A percentile compares a stretch with the other conserved stretches of the same genome.
Evolutionary conservation across 495 filamentous ascomycete species (phyloP).

Genomic region (Talaromyces wortmannii): DNA sequence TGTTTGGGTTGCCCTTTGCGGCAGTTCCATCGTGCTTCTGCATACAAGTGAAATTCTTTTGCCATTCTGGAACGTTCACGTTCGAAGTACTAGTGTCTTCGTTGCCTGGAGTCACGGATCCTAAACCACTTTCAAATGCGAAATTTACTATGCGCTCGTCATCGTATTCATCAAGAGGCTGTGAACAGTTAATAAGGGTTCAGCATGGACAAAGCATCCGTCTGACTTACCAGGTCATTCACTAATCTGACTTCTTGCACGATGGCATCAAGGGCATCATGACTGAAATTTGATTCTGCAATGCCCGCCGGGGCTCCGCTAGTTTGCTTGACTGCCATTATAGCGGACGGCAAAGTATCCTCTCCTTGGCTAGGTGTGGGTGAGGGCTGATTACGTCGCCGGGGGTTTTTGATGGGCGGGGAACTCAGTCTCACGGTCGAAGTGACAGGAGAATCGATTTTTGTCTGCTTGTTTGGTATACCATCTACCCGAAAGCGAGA

Average conservation of each 20-base stretch:
- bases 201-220: neutral
- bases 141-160: neutral
- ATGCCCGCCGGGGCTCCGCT: neutral
- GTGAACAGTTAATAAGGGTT: neutral
- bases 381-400: slow-evolving; percentile 9
- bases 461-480: slow-evolving; percentile 6
- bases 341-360: neutral
- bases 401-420: slow-evolving; percentile 21
- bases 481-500: slow-evolving; percentile 52
- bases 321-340: neutral
- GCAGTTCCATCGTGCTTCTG: slow-evolving; percentile 41
- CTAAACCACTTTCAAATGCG: slow-evolving; percentile 13
- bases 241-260: slow-evolving; percentile 49
- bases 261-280: slow-evolving; percentile 48
- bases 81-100: neutral
- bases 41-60: slow-evolving; percentile 64
- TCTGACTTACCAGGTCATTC: slow-evolving; percentile 42
- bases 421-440: slow-evolving; percentile 5
- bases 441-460: neutral
- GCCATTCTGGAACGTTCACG: slow-evolving; percentile 18
- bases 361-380: slow-evolving; percentile 11
- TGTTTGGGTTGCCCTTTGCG: slow-evolving; percentile 53
- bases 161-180: slow-evolving; percentile 38
- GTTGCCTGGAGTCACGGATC: slow-evolving; percentile 12
- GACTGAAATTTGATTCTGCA: neutral